These are phyloP conservation scores for Oehlia diaphana DNA, from an alignment of 192 early-diverging fungal species.

Conservation along the genomic window DNA sequence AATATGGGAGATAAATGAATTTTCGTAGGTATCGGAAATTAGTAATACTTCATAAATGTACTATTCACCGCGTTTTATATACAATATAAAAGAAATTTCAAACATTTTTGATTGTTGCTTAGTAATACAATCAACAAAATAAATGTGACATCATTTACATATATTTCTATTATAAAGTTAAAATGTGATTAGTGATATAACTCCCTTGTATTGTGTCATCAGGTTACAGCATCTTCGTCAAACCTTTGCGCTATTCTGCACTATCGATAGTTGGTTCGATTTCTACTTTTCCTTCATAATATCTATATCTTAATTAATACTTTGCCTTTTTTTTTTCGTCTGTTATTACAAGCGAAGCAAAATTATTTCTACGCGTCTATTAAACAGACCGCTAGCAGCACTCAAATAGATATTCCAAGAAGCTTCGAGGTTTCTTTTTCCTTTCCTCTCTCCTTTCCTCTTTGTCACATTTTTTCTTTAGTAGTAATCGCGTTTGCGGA, in stretches of 20 bases:
- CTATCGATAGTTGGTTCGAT: not conserved
- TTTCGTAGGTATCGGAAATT: too few species aligned
- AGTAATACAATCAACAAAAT: too few species aligned
- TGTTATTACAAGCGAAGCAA: not conserved
- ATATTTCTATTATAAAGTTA: not conserved
- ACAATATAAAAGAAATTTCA: too few species aligned
- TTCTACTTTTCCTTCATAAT: not conserved
- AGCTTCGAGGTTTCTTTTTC: not conserved
- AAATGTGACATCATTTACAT: too few species aligned
- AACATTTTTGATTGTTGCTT: too few species aligned
- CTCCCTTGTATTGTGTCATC: not conserved
- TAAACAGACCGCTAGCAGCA: not conserved
- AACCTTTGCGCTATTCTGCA: not conserved
- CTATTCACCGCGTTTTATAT: too few species aligned
- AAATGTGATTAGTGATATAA: not conserved
- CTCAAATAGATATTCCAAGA: not conserved
- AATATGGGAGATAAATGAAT: too few species aligned
- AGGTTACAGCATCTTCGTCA: not conserved
- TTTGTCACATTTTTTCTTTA: not conserved
- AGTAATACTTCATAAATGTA: too few species aligned
- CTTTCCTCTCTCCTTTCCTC: not conserved
- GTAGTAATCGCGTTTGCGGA: not conserved
- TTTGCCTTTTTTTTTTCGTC: not conserved
- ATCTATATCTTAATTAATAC: not conserved
- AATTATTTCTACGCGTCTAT: not conserved